Evolutionary conservation across 805 yeast species (phyloP), one percentile per base, ranked within the genome.

Genomic region (Yarrowia keelungensis): DNA sequence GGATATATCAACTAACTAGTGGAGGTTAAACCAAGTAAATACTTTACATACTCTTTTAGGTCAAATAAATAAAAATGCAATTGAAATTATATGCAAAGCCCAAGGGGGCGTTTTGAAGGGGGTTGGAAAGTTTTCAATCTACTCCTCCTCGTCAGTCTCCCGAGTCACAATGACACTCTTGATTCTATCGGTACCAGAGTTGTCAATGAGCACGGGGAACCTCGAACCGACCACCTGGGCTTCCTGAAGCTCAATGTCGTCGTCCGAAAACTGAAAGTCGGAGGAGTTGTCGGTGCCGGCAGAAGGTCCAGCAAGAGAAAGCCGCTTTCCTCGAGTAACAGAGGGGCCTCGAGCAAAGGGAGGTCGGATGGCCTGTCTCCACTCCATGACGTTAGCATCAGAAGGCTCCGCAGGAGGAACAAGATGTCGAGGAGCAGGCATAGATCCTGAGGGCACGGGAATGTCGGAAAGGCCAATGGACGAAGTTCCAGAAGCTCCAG

Each of bases 361-460:
- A 36, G 56, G 67, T 10, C 47, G 35, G 19, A 62, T 62, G 22
- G 67, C 67, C 39, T 62, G 56, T 38, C 38, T 38, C 67, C 67
- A 62, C 39, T 62, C 67, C 39, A n/a, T 9, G 11, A 62, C 39
- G 39, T 47, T 47, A 14, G 11, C 32, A 4, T 36, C 38, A 15
- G 67, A 47, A 5, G 67, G 67, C n/a, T 62, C 56, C 2, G 56
- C 67, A 22, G 67, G 67, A n/a, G 67, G 67, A 38, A 62, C 67
- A 11, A 62, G 41, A 16, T 62, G 56, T 5, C 56, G 54, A 47
- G 67, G 56, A 9, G 54, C 67, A 49, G 67, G 47, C 47, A 47
- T 49, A 15, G 56, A n/a, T 26, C 32, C 32, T 8, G 67, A 47
- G 12, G 67, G 67, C n/a, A 62, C 35, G 11, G 67, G 56, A 14